Percentiles rank a stretch among this genome's conserved stretches.
These are phyloP conservation scores for Diaporthe humulicola DNA, from an alignment of 2,329 filamentous ascomycete species.

Conservation along the genomic window DNA sequence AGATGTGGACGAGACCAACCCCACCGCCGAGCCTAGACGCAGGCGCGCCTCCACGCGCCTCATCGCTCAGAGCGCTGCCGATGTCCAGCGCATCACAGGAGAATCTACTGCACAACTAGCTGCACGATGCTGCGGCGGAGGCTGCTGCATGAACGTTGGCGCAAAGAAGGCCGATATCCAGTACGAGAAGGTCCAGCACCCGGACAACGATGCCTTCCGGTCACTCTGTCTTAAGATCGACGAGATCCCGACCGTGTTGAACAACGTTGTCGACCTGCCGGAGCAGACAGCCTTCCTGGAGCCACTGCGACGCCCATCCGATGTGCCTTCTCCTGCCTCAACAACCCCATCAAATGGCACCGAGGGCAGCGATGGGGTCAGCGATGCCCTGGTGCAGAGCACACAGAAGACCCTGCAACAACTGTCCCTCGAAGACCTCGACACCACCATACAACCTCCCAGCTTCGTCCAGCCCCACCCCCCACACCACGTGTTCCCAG, in stretches of 20 bases:
- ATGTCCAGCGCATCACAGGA: constrained; percentile 74
- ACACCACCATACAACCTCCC: constrained; percentile 80
- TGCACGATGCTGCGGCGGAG: constrained; percentile 73
- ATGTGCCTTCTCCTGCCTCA: constrained; percentile 59
- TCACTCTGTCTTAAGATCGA: constrained; percentile 83
- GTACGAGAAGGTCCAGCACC: constrained; percentile 68
- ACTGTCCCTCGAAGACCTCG: constrained; percentile 57
- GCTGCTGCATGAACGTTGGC: constrained; percentile 69
- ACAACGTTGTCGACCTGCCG: constrained; percentile 78
- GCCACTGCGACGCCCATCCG: constrained; percentile 60
- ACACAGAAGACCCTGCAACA: constrained; percentile 44
- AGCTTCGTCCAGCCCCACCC: constrained; percentile 94
- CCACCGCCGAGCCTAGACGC: constrained; percentile 59
- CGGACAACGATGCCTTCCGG: constrained; percentile 87
- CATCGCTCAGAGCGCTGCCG: constrained; percentile 72
- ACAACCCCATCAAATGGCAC: constrained; percentile 57
- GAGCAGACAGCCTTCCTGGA: constrained; percentile 81
- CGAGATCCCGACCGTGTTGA: constrained; percentile 80
- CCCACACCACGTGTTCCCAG: constrained; percentile 91
- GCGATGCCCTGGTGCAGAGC: constrained; percentile 43
- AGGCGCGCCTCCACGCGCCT: constrained; percentile 79
- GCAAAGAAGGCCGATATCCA: constrained; percentile 60
- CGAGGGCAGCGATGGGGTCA: constrained; percentile 55
- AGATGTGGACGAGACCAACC: constrained; percentile 62
- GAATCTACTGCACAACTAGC: constrained; percentile 73